phyloP scores from a whole-genome alignment of 2,329 filamentous ascomycete species.

The Fusarium nanum region DNA sequence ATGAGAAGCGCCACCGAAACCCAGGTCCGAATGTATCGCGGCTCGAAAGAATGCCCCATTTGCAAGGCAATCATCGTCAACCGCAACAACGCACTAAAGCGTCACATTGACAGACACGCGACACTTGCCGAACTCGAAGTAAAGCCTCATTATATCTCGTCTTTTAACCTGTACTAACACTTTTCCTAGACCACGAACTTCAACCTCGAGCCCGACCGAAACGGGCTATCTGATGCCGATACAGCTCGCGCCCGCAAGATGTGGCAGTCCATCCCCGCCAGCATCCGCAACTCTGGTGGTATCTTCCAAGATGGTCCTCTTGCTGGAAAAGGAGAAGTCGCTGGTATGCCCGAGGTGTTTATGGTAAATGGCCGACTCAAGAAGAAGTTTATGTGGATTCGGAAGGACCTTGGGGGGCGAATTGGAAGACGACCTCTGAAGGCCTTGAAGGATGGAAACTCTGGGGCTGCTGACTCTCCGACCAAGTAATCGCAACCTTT shows the following conservation, averaged over 20 bases:
- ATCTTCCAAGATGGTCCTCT: slow-evolving; percentile 13
- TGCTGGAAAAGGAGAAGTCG: slow-evolving; percentile 3
- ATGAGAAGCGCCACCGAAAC: neutral
- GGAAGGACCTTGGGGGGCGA: slow-evolving; percentile 5
- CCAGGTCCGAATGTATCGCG: neutral
- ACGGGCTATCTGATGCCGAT: neutral
- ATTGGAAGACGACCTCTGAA: slow-evolving; percentile 4
- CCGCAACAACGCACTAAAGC: neutral
- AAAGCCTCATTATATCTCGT: fast-evolving
- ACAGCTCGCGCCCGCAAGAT: slow-evolving; percentile 15
- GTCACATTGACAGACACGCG: slow-evolving; percentile 19
- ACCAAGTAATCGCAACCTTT: neutral
- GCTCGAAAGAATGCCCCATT: slow-evolving; percentile 1
- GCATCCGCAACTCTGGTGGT: slow-evolving; percentile 8
- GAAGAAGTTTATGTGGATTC: slow-evolving; percentile 10
- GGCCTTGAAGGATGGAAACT: slow-evolving; percentile 4
- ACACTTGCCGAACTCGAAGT: slow-evolving; percentile 20
- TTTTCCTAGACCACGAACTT: slow-evolving; percentile 6
- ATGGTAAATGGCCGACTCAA: slow-evolving; percentile 17
- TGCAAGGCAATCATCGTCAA: slow-evolving; percentile 16
- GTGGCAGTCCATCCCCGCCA: slow-evolving; percentile 22
- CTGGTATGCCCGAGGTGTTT: slow-evolving; percentile 6
- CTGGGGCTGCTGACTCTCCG: neutral
- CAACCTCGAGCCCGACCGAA: neutral
- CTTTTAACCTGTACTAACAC: fast-evolving